Base-by-base conservation (phyloP, 2,329 filamentous ascomycete genomes). In the Nemania sp. region DNA sequence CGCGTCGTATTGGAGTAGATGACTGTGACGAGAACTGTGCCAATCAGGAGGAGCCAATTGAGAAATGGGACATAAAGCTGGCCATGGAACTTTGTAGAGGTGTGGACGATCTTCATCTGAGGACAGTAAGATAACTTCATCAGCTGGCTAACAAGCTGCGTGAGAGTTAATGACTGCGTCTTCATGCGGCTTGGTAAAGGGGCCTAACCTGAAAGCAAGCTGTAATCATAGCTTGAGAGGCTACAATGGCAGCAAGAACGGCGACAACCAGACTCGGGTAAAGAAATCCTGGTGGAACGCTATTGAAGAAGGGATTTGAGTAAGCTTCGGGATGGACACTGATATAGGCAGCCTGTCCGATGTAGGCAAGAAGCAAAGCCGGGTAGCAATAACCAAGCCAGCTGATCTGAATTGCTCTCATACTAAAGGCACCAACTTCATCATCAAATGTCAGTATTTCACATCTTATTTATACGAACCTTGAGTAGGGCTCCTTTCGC, bases 141-240 rank as follows among this genome's bases (percentile, higher is more conserved):
- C 63, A 91, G 65, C 50, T 76, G 73, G 35, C 67, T 65, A 12
- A 70, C 69, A 57, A 74, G 70, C 71, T 73, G 43, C 1, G 32
- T n/a, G 1, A 5, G 3, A 21, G 20, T 69, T 46, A 69, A 58
- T 37, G 53, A 15, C 40, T 25, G 9, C 11, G 25, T 29, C 37
- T n/a, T 1, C n/a, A 37, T 17, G 21, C 1, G 7, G 4, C 3
- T 7, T 49, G 9, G 20, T 25, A 45, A n/a, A 15, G 12, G 18
- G 21, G 21, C 6, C 40, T 42, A 20, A 58, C 61, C 58, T 63
- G 89, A 65, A 92, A 92, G 0, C 87, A 86, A 7, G 85, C 87
- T 0, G 90, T 92, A 52, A 92, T 91, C 76, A 92, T 88, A 10
- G 90, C 90, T 66, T 93, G 90, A 3, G 87, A 90, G 0, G 90